Conservation (phyloP, 2,329 filamentous ascomycete genomes). For the Alternaria alternata region DNA sequence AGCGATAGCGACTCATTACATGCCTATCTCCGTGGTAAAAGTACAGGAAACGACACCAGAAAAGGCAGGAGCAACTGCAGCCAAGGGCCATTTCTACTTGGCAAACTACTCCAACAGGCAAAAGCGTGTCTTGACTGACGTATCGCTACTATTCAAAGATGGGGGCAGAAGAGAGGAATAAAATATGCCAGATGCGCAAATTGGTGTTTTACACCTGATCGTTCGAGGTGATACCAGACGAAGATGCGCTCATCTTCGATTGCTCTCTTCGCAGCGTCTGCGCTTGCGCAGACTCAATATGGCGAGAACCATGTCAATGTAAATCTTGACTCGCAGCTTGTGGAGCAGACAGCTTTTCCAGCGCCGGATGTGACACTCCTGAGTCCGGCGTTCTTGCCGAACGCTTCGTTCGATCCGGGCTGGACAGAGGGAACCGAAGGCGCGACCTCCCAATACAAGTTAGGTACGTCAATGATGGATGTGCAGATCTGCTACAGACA, state of each 20-base stretch:
- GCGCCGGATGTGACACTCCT: conserved; percentile 40
- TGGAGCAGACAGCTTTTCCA: conserved; percentile 47
- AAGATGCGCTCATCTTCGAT: background rate
- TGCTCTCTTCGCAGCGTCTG: conserved; percentile 22
- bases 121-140: conserved; percentile 31
- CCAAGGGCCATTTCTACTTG: conserved; percentile 25
- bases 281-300: conserved; percentile 37
- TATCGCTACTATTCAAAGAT: conserved; percentile 19
- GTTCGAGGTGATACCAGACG: background rate
- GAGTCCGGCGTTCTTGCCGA: conserved; percentile 43
- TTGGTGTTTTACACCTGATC: background rate
- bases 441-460: conserved; percentile 37
- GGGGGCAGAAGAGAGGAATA: conserved; percentile 9
- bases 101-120: conserved; percentile 26
- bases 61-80: conserved; percentile 24
- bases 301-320: conserved; percentile 43
- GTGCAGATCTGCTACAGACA: background rate
- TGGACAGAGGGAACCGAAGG: conserved; percentile 44
- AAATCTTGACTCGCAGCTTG: conserved; percentile 38
- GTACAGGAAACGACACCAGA: conserved; percentile 7
- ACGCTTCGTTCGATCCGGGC: conserved; percentile 36
- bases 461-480: conserved; percentile 20
- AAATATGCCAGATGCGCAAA: background rate
- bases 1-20: conserved; percentile 10
- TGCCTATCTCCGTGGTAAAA: background rate